These are phyloP conservation scores for Ajuga reptans DNA, from an alignment of 305 asterid genomes.

Conservation along the genomic window DNA sequence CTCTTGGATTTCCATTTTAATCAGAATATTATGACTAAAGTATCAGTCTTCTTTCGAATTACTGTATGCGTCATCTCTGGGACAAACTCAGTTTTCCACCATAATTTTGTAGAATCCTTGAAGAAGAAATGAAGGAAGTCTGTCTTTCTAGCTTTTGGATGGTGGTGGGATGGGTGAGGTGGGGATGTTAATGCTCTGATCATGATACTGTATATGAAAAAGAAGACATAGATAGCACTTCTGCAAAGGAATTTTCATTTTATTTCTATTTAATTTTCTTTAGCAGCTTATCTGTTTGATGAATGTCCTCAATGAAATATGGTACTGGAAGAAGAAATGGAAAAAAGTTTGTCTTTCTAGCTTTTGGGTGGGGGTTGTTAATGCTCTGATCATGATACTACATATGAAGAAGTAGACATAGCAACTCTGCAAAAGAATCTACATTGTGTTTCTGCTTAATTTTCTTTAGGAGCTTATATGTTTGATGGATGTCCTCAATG, in stretches of 20 bases:
- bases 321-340: constrained; percentile 2
- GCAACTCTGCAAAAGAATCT: constrained; percentile 3
- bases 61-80: not conserved
- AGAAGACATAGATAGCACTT: too few relatives aligned
- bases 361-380: not conserved
- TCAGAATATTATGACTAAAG: not conserved
- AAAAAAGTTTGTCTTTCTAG: not conserved
- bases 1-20: constrained; percentile 7
- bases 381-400: not conserved
- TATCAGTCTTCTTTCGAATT: not conserved
- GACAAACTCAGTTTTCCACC: not conserved
- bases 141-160: too few relatives aligned
- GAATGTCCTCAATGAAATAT: constrained; percentile 20
- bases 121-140: not conserved
- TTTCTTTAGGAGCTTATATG: not conserved
- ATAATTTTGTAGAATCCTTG: constrained; percentile 9
- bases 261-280: not conserved
- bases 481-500: constrained; percentile 13
- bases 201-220: too few relatives aligned
- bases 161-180: too few relatives aligned
- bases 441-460: not conserved
- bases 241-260: not conserved
- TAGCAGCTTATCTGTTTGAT: not conserved
- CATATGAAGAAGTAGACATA: constrained; percentile 12
- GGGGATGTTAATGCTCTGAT: too few relatives aligned